A percentile compares a stretch with the other conserved stretches of the same genome.
Conservation (phyloP, 2,329 filamentous ascomycete genomes). For the Pseudogymnoascus pannorum region DNA sequence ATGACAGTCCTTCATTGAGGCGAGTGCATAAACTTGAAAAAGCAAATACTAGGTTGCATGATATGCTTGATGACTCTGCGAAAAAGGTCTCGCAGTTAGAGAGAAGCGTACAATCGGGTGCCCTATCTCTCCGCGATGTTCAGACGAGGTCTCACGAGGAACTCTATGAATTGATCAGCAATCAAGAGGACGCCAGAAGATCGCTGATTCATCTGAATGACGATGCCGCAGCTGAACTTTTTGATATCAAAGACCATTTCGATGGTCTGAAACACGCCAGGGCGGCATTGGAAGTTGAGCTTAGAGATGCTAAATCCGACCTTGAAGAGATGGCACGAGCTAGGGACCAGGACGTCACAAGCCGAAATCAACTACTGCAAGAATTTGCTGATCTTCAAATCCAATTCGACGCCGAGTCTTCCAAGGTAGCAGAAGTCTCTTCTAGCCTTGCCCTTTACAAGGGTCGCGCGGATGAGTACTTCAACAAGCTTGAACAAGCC, state of each 20-base stretch:
- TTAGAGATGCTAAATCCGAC: conserved; percentile 77
- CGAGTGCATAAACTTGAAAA: conserved; percentile 88
- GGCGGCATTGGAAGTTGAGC: conserved; percentile 72
- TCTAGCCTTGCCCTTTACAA: conserved; percentile 86
- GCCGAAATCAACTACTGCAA: conserved; percentile 78
- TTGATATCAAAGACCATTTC: conserved; percentile 78
- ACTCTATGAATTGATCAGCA: conserved; percentile 84
- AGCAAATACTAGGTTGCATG: conserved; percentile 84
- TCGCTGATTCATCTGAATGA: conserved; percentile 79
- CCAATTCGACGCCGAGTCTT: conserved; percentile 79
- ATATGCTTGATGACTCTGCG: conserved; percentile 87
- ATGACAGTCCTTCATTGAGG: conserved; percentile 70
- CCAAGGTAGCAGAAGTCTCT: conserved; percentile 74
- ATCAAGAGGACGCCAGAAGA: conserved; percentile 81
- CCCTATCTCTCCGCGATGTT: conserved; percentile 82
- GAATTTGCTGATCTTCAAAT: conserved; percentile 94
- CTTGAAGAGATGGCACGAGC: conserved; percentile 71
- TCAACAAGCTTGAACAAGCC: conserved; percentile 91
- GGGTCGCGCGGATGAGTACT: conserved; percentile 88
- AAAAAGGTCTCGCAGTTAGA: conserved; percentile 89
- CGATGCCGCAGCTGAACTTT: conserved; percentile 73
- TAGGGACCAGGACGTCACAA: conserved; percentile 80
- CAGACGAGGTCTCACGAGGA: conserved; percentile 93
- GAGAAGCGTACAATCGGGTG: conserved; percentile 76
- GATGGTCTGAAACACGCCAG: conserved; percentile 81